Evolutionary conservation across 176 grass and related monocot species (phyloP), one percentile per base, ranked within the genome.

Genomic region (Aegilops tauschii): DNA sequence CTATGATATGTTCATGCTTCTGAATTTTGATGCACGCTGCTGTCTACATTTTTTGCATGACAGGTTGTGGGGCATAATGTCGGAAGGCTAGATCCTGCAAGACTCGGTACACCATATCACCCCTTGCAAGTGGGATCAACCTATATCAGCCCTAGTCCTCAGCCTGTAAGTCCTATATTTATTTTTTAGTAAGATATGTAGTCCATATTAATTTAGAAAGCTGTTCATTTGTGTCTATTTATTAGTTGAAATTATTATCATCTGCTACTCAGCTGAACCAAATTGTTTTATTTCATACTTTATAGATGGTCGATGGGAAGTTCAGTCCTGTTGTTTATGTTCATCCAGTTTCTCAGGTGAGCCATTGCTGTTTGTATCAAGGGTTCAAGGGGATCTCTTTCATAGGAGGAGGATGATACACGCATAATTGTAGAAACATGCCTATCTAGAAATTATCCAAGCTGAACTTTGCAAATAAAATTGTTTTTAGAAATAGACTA

Each of bases 301-400:
- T 64, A 58, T 90, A 95, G 93, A 80, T 90, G 82, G 27, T 78
- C 17, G 50, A 79, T 65, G 88, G 90, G 76, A 87, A 88, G 74
- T 74, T 89, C 42, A 83, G 77, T 84, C 83, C 78, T 80, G 71
- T 88, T 89, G 86, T 89, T 77, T 95, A 90, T 87, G 44, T 90
- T 54, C 86, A 90, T 71, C 93, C 90, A 37, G 21, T 89, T 84
- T 29, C 83, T 85, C 92, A 94, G 92, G 89, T 91, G 50, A 85
- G 71, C 69, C 20, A 83, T 63, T 83, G 31, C 1, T 70, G 18
- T 73, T 90, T 85, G 2, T 66, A 65, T 44, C 63, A 50, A 81
- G 42, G 65, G 42, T 81, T 83, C 64, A 64, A 72, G 18, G 36
- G 32, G 8, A 86, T 78, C 32, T 27, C 34, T 56, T 44, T 1